Evolutionary conservation across 306 rosid genomes (phyloP), one percentile per base, ranked within the genome.

Genomic region (Malus orientalis): DNA sequence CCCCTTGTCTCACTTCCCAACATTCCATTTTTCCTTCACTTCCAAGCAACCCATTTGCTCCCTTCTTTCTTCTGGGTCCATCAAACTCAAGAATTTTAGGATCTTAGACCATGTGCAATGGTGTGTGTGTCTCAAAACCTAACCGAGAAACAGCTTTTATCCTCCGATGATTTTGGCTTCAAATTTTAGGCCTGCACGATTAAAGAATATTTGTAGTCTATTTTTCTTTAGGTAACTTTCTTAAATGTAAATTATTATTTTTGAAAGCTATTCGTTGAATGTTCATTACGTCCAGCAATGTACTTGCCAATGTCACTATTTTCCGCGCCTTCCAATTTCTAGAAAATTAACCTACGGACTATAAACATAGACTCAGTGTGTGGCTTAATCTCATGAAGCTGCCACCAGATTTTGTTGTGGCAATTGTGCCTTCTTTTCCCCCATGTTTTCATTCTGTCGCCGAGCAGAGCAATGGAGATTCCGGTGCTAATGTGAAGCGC

Each of bases 401-500:
- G 0, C 22, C 40, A 9, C 20, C 67, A 27, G 11, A 2, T 25
- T 59, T 36, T 36, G 67, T 54, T 44, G 58, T 66, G 22, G 25
- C 29, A 54, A 76, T 66, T 67, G 36, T 40, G 8, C 75, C 36
- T 32, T 32, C 16, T n/a, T 51, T 63, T 61, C 19, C 47, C 36
- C 58, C 63, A 45, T 70, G 44, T 10, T 63, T 11, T 30, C 23
- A 38, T 70, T 12, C 65, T 47, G 38, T 30, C 20, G 63, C 60
- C 19, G 2, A 76, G 63, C 90, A 92, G 97, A 89, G 88, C 85
- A 92, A 91, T 70, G 97, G 99, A 74, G 97, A 92, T 80, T 95
- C 97, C 32, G 97, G 96, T 70, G 99, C 97, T 30, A 95, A 92
- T 77, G 99, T 90, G 45, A 90, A 92, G 92, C 92, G 97, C 64